A percentile compares a stretch with the other conserved stretches of the same genome.
phyloP scores from a whole-genome alignment of 108 stramenopile species.

The Nitzschia palea region DNA sequence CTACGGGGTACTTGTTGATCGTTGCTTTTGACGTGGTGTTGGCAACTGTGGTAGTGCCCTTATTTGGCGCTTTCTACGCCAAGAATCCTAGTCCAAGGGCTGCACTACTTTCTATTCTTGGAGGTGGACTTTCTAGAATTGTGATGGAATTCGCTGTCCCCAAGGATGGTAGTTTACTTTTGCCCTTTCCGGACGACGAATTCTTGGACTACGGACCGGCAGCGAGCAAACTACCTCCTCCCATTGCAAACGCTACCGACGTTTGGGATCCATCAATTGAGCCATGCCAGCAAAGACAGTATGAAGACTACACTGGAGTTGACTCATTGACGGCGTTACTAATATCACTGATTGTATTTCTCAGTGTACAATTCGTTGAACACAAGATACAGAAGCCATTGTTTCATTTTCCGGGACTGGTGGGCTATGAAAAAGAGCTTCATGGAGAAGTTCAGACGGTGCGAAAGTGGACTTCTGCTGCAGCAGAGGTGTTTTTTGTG shows the following conservation, averaged over 20 bases:
- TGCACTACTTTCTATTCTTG: conserved; percentile 54
- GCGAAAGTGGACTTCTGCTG: neutral
- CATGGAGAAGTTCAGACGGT: conserved; percentile 3
- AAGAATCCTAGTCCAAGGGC: conserved; percentile 74
- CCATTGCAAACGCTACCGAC: conserved; percentile 47
- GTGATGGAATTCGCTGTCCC: conserved; percentile 73
- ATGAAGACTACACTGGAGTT: conserved; percentile 70
- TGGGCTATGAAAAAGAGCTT: conserved; percentile 21
- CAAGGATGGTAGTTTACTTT: conserved; percentile 68
- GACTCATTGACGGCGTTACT: conserved; percentile 66
- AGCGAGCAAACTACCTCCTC: conserved; percentile 44
- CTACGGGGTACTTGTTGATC: conserved; percentile 73
- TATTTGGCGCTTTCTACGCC: conserved; percentile 74
- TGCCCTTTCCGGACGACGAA: conserved; percentile 56
- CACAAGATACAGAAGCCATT: conserved; percentile 8
- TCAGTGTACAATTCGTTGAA: conserved; percentile 24
- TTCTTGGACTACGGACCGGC: conserved; percentile 49
- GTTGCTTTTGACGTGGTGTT: conserved; percentile 87
- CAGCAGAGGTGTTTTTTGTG: neutral
- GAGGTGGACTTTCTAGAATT: conserved; percentile 53
- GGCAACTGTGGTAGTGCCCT: conserved; percentile 72
- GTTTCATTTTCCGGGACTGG: conserved; percentile 18
- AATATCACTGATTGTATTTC: conserved; percentile 22
- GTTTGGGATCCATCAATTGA: conserved; percentile 63
- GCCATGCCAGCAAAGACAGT: conserved; percentile 49